Base-by-base conservation (phyloP, 192 early-diverging fungal species). In the Rhizophagus prolifer region DNA sequence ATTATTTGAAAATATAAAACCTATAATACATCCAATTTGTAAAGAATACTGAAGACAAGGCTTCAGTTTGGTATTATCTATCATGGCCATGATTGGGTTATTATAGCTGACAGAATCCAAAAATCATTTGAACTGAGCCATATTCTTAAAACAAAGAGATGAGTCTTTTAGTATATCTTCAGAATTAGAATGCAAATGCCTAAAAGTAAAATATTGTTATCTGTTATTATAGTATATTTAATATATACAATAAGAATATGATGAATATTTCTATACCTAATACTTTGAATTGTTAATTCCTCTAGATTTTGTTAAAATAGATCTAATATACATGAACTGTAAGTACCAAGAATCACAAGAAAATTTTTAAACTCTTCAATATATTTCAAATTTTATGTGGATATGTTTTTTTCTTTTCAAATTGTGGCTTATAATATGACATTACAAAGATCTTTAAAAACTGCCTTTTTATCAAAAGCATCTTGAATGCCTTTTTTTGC, bases 351-450 rank as follows among this genome's bases (percentile, higher is more conserved):
- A 30, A 64, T 64, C 13, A 31, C 14, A 16, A 64, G 14, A 64
- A 64, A 64, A 64, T 64, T 64, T 30, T 26, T 64, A 36, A 64
- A 64, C 14, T 64, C 9, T 2, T 64, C 28, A 1, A 0, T 30
- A 64, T 64, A 64, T 64, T 64, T 26, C 23, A 64, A 31, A 64
- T 64, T 64, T 64, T 5, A 1, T 64, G 8, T 64, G 9, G 26
- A 12, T 30, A 16, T 64, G 16, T 64, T 64, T 64, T 64, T 64
- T 64, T 31, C 63, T 64, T 64, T 64, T 30, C 5, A 16, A 64
- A 30, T 64, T 64, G 16, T 14, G 36, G 28, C 63, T 64, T 64
- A 31, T 30, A 26, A 36, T 0, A 62, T 62, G 26, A 30, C 7
- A 64, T 64, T 64, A 64, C 28, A 64, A 30, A 64, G 28, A 16